Conservation (phyloP, 108 stramenopile species). For the Conticribra guillardii region DNA sequence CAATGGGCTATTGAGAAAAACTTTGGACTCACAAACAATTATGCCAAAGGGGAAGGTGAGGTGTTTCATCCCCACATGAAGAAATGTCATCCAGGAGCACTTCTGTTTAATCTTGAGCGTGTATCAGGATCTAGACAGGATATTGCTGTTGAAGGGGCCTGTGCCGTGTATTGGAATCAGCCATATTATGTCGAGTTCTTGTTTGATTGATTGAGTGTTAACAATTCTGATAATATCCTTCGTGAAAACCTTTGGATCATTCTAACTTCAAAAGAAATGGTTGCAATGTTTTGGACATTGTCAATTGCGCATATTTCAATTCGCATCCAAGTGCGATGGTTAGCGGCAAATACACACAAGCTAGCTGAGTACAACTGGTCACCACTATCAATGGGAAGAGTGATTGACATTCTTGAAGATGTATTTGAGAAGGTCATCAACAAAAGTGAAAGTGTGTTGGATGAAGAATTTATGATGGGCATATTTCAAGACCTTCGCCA, state of each 20-base stretch:
- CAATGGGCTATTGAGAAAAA: too few species aligned
- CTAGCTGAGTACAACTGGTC: background rate
- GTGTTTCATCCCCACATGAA: too few species aligned
- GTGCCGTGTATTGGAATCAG: too few species aligned
- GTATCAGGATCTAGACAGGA: too few species aligned
- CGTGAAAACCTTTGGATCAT: background rate
- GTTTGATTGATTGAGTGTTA: background rate
- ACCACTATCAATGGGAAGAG: background rate
- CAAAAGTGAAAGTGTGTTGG: background rate
- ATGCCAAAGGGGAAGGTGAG: too few species aligned
- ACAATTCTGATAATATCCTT: background rate
- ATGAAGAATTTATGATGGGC: background rate
- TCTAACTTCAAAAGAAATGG: background rate
- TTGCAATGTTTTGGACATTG: background rate
- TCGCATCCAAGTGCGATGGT: background rate
- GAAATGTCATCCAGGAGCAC: too few species aligned
- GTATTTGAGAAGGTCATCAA: background rate
- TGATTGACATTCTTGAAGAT: background rate
- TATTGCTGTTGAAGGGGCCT: too few species aligned
- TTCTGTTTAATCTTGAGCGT: too few species aligned
- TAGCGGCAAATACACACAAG: background rate
- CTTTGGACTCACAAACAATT: too few species aligned
- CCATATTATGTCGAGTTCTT: background rate
- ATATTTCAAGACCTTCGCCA: background rate
- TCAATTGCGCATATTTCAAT: background rate